Conservation (phyloP, 257 asterid genomes). For the Jacaranda copaia region DNA sequence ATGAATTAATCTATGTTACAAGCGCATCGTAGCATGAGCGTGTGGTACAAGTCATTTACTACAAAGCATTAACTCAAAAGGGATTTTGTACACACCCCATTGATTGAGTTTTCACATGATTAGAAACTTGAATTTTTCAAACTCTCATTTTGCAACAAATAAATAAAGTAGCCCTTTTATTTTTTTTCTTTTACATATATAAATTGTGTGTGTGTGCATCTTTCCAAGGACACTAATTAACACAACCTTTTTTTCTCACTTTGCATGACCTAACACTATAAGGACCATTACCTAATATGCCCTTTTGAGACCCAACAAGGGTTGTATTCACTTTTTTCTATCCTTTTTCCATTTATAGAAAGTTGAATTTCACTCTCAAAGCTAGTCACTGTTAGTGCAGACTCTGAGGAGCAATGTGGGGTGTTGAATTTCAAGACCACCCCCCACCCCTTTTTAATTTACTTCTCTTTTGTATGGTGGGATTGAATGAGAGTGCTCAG, state of each 20-base stretch:
- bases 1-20: neutral
- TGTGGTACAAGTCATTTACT: constrained; percentile 38
- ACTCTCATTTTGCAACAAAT: neutral
- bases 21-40: constrained; percentile 16
- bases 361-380: constrained; percentile 59
- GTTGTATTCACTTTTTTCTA: constrained; percentile 47
- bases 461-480: constrained; percentile 58
- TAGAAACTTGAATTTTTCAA: constrained; percentile 42
- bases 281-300: constrained; percentile 58
- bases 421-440: constrained; percentile 54
- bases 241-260: constrained; percentile 30
- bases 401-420: constrained; percentile 58
- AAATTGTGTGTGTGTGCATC: constrained; percentile 6
- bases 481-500: constrained; percentile 43
- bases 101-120: constrained; percentile 46
- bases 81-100: constrained; percentile 36
- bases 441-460: constrained; percentile 1
- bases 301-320: constrained; percentile 58
- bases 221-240: constrained; percentile 49
- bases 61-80: constrained; percentile 40
- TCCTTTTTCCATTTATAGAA: constrained; percentile 49
- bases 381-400: constrained; percentile 56
- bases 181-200: neutral
- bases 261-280: constrained; percentile 62
- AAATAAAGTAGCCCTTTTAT: constrained; percentile 24